These are phyloP conservation scores for Backusella morwellensis DNA, from an alignment of 192 early-diverging fungal genomes.

Conservation along the genomic window DNA sequence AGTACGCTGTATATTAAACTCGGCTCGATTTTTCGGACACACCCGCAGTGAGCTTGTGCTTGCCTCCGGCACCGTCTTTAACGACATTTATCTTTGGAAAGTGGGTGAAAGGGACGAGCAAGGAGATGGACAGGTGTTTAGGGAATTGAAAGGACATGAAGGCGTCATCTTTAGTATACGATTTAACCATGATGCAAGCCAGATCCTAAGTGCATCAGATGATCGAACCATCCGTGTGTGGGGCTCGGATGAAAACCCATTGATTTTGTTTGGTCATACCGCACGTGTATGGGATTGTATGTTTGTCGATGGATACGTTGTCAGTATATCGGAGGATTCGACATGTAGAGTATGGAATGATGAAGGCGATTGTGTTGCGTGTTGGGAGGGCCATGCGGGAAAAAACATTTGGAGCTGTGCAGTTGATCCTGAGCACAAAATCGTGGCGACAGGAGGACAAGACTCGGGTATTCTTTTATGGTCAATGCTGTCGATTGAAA, in stretches of 20 bases:
- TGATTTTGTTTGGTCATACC: constrained; percentile 69
- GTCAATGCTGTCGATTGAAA: constrained; percentile 52
- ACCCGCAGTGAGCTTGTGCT: constrained; percentile 48
- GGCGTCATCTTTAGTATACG: constrained; percentile 79
- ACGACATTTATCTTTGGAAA: constrained; percentile 76
- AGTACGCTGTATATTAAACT: constrained; percentile 72
- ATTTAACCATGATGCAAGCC: constrained; percentile 58
- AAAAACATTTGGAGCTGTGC: constrained; percentile 85
- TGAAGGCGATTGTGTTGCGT: constrained; percentile 57
- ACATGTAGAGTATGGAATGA: constrained; percentile 77
- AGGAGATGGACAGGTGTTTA: constrained; percentile 42
- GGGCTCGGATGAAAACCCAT: constrained; percentile 8
- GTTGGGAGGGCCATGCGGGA: constrained; percentile 77
- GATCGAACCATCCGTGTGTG: constrained; percentile 83
- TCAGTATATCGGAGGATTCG: constrained; percentile 77
- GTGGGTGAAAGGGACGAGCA: constrained; percentile 32
- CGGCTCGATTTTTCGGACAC: constrained; percentile 67
- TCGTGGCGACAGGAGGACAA: constrained; percentile 74
- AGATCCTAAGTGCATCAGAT: constrained; percentile 72
- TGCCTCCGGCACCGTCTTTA: constrained; percentile 83
- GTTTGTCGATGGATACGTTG: constrained; percentile 51
- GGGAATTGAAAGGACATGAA: constrained; percentile 57
- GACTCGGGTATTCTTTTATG: constrained; percentile 81
- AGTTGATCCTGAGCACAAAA: constrained; percentile 43
- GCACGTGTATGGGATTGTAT: constrained; percentile 80